Percentiles rank a stretch among this genome's conserved stretches.
These are phyloP conservation scores for Geosmithia putterillii DNA, from an alignment of 2,329 filamentous ascomycete genomes.

Conservation along the genomic window DNA sequence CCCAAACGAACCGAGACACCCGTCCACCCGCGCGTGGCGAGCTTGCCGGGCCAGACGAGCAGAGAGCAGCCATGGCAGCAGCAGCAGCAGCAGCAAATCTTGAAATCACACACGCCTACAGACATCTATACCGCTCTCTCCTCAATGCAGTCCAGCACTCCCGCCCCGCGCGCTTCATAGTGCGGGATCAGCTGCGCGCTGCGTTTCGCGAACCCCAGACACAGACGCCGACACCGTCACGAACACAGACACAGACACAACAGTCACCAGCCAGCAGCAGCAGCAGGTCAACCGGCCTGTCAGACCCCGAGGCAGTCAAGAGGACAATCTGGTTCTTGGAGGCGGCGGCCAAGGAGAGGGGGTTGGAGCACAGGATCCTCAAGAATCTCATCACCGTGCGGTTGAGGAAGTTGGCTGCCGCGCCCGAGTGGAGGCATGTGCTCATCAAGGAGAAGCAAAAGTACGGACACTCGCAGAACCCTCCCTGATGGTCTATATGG, in stretches of 20 bases:
- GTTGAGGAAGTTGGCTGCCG: conserved; percentile 5
- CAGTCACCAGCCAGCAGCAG: conserved; percentile 20
- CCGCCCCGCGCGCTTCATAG: conserved; percentile 51
- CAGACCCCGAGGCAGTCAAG: conserved; percentile 38
- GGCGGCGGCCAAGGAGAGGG: conserved; percentile 48
- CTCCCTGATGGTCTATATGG: not conserved
- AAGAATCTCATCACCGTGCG: conserved; percentile 47
- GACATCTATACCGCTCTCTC: conserved; percentile 52
- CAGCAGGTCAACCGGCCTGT: no score
- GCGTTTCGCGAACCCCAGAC: conserved; percentile 38
- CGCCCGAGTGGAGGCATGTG: conserved; percentile 8
- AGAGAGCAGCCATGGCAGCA: conserved; percentile 1
- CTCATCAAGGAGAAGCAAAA: conserved; percentile 6
- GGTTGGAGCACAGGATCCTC: conserved; percentile 60
- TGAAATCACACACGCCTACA: conserved; percentile 53
- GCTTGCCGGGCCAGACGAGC: no score
- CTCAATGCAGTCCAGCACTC: conserved; percentile 64
- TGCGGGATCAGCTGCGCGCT: conserved; percentile 44
- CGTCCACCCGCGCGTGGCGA: no score
- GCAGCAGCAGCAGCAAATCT: conserved; percentile 18
- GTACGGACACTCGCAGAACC: no score
- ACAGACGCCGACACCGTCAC: no score
- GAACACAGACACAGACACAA: no score
- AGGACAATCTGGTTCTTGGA: conserved; percentile 61
- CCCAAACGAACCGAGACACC: not conserved